Conservation (phyloP, 108 stramenopile genomes). For the Pseudonitzschia multistriata region DNA sequence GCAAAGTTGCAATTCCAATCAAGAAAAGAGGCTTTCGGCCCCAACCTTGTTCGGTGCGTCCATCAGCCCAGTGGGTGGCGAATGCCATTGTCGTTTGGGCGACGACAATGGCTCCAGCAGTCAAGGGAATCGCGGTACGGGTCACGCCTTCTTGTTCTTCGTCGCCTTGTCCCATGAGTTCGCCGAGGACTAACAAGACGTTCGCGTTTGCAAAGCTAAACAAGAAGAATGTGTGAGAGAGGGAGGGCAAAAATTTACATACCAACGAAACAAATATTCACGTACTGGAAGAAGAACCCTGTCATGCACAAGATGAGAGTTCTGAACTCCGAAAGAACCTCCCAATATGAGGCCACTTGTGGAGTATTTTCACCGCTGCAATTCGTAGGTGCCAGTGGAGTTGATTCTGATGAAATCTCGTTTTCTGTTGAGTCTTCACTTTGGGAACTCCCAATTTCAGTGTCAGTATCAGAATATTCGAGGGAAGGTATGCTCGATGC, state of each 20-base stretch:
- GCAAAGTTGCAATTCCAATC: conserved; percentile 49
- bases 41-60: conserved; percentile 46
- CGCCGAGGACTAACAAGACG: conserved; percentile 69
- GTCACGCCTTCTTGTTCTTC: conserved; percentile 49
- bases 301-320: conserved; percentile 59
- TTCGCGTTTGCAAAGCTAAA: conserved; percentile 72
- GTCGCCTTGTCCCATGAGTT: conserved; percentile 63
- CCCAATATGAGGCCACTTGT: conserved; percentile 46
- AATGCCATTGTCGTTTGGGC: conserved; percentile 68
- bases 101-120: conserved; percentile 62
- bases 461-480: background rate
- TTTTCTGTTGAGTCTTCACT: conserved; percentile 15
- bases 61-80: conserved; percentile 55
- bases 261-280: background rate
- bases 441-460: background rate
- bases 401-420: background rate
- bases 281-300: conserved; percentile 77
- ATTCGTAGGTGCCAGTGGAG: background rate
- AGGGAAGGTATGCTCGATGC: background rate
- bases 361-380: background rate
- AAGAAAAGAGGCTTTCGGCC: conserved; percentile 68
- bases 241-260: background rate
- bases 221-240: background rate
- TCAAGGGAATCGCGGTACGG: conserved; percentile 65
- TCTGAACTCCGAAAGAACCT: conserved; percentile 55